Conservation (phyloP, 352 stramenopile species). For the Phytophthora sp. region DNA sequence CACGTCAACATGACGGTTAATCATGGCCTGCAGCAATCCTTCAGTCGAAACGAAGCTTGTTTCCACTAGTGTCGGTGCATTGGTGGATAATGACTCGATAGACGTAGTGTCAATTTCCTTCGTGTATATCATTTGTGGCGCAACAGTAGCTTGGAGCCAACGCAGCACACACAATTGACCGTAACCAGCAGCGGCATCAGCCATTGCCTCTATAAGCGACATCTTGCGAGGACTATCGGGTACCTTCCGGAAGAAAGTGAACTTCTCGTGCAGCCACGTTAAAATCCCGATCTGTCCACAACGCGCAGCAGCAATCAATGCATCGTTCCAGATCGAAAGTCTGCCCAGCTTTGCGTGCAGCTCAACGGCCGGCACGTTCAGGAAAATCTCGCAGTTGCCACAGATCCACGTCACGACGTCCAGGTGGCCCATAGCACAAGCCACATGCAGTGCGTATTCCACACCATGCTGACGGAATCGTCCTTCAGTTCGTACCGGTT, state of each 20-base stretch:
- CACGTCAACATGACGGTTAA: conserved; percentile 44
- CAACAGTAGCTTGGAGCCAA: conserved; percentile 35
- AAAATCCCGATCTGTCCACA: conserved; percentile 33
- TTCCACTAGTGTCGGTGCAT: conserved; percentile 5
- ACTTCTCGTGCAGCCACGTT: conserved; percentile 35
- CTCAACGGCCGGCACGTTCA: conserved; percentile 33
- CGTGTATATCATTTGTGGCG: conserved; percentile 18
- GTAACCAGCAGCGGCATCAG: conserved; percentile 34
- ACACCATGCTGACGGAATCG: conserved; percentile 37
- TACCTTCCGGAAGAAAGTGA: conserved; percentile 38
- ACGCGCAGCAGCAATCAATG: conserved; percentile 32
- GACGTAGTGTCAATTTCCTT: not conserved
- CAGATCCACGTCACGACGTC: conserved; percentile 50
- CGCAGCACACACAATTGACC: conserved; percentile 43
- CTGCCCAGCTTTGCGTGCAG: conserved; percentile 35
- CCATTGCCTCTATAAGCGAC: conserved; percentile 29
- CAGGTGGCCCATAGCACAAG: conserved; percentile 40
- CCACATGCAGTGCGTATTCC: conserved; percentile 38
- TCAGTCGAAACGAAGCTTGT: conserved; percentile 41
- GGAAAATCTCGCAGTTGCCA: conserved; percentile 41
- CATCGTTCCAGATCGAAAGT: conserved; percentile 38
- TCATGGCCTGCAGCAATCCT: conserved; percentile 34
- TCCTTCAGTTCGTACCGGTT: conserved; percentile 22
- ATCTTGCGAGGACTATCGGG: conserved; percentile 26
- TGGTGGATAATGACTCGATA: not conserved